These are phyloP conservation scores for Aspergillus brasiliensis DNA, from an alignment of 2,329 filamentous ascomycete genomes.

Conservation along the genomic window DNA sequence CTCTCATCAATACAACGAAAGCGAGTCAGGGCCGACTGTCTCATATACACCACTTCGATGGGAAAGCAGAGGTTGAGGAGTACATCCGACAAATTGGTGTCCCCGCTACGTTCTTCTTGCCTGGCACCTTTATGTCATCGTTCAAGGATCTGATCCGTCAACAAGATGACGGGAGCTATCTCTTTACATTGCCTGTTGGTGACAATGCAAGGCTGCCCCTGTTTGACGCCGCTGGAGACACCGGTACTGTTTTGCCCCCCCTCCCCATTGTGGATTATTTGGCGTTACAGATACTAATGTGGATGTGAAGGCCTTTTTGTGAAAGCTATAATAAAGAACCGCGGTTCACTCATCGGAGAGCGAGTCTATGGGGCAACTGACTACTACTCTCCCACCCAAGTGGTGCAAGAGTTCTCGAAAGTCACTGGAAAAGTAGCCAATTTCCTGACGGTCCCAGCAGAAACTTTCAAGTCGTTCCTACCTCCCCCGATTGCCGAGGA, in stretches of 20 bases:
- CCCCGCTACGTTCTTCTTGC: constrained; percentile 44
- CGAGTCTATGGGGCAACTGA: constrained; percentile 48
- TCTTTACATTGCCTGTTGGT: constrained; percentile 28
- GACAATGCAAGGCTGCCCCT: constrained; percentile 42
- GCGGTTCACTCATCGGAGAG: constrained; percentile 48
- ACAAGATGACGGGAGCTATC: constrained; percentile 31
- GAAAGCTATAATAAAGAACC: constrained; percentile 38
- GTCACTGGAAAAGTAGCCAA: constrained; percentile 44
- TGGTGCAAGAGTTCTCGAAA: constrained; percentile 43
- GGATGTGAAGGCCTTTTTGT: constrained; percentile 28
- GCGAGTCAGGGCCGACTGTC: constrained; percentile 38
- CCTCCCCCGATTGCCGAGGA: constrained; percentile 43
- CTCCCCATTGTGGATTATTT: too few species aligned
- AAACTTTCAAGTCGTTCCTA: constrained; percentile 30
- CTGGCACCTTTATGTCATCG: constrained; percentile 50
- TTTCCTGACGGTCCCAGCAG: constrained; percentile 23
- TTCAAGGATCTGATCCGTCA: constrained; percentile 32
- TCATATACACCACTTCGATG: constrained; percentile 44
- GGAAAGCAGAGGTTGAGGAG: constrained; percentile 42
- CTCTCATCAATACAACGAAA: constrained; percentile 35
- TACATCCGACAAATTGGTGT: constrained; percentile 40
- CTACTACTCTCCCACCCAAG: constrained; percentile 44
- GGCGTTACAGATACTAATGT: not conserved
- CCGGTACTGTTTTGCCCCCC: too few species aligned
- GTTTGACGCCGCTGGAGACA: constrained; percentile 43